A percentile compares a stretch with the other conserved stretches of the same genome.
Conservation (phyloP, 2,329 filamentous ascomycete species). For the Dothideomycetidae sp. region DNA sequence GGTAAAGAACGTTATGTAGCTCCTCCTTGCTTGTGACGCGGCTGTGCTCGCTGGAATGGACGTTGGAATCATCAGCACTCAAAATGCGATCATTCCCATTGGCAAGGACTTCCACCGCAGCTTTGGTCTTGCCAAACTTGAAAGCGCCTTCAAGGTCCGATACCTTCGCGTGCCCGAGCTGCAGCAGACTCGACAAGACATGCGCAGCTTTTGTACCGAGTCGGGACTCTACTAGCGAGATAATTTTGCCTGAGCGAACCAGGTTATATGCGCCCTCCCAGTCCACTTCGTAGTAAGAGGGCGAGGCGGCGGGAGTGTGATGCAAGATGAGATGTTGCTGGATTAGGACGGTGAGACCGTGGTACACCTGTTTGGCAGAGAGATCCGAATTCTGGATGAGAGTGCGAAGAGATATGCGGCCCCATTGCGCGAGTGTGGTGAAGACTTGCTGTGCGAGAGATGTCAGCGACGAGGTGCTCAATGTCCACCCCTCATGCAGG, state of each 20-base stretch:
- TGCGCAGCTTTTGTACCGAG: constrained; percentile 62
- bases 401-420: constrained; percentile 57
- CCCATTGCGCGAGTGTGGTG: constrained; percentile 59
- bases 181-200: constrained; percentile 59
- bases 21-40: constrained; percentile 27
- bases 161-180: constrained; percentile 63
- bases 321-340: constrained; percentile 59
- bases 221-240: constrained; percentile 58
- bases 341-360: constrained; percentile 69
- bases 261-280: constrained; percentile 66
- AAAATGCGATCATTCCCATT: constrained; percentile 16
- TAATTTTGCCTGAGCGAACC: constrained; percentile 65
- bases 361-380: constrained; percentile 58
- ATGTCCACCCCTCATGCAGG: background rate
- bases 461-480: constrained; percentile 1
- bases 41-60: constrained; percentile 16
- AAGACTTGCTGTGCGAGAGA: constrained; percentile 57
- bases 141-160: constrained; percentile 55
- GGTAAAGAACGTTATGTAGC: constrained; percentile 30
- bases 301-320: constrained; percentile 24
- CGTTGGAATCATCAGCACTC: constrained; percentile 9
- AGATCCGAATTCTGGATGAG: constrained; percentile 61
- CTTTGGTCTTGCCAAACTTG: constrained; percentile 22
- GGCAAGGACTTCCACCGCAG: constrained; percentile 13
- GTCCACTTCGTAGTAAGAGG: constrained; percentile 76